Conservation (phyloP, 2,329 filamentous ascomycete species). For the Fusarium zealandicum region DNA sequence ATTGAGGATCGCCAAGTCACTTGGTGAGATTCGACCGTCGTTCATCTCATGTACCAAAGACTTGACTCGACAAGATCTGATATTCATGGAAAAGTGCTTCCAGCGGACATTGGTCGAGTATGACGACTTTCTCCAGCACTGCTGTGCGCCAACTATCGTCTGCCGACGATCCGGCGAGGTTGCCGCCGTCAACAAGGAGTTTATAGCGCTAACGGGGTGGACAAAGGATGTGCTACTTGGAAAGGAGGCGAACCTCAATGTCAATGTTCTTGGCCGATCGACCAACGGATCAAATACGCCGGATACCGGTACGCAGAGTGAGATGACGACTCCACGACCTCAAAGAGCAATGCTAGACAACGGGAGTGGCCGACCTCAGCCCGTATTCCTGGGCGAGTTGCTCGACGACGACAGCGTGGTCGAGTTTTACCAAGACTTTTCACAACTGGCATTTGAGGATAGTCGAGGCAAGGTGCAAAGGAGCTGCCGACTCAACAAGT, state of each 20-base stretch:
- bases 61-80: slow-evolving; percentile 85
- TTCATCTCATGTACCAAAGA: slow-evolving; percentile 92
- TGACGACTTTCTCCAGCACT: slow-evolving; percentile 88
- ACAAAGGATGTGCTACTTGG: slow-evolving; percentile 87
- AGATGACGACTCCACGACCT: slow-evolving; percentile 59
- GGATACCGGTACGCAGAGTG: slow-evolving; percentile 45
- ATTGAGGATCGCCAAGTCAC: slow-evolving; percentile 82
- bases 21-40: slow-evolving; percentile 88
- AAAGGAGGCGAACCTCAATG: slow-evolving; percentile 85
- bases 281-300: slow-evolving; percentile 47
- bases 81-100: slow-evolving; percentile 98
- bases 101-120: slow-evolving; percentile 93
- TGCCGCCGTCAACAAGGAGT: slow-evolving; percentile 95
- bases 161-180: slow-evolving; percentile 92
- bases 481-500: slow-evolving; percentile 87
- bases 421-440: slow-evolving; percentile 95
- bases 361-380: slow-evolving; percentile 65
- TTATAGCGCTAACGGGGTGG: slow-evolving; percentile 95
- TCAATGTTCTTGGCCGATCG: slow-evolving; percentile 68
- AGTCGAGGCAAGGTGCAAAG: slow-evolving; percentile 84
- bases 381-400: slow-evolving; percentile 90
- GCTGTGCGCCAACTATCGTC: slow-evolving; percentile 89
- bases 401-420: slow-evolving; percentile 93
- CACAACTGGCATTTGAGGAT: slow-evolving; percentile 89
- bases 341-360: slow-evolving; percentile 53